Percentiles rank a stretch among this genome's conserved stretches.
Evolutionary conservation across 73 alveolate genomes (phyloP).

Genomic region (Paramecium biaurelia): DNA sequence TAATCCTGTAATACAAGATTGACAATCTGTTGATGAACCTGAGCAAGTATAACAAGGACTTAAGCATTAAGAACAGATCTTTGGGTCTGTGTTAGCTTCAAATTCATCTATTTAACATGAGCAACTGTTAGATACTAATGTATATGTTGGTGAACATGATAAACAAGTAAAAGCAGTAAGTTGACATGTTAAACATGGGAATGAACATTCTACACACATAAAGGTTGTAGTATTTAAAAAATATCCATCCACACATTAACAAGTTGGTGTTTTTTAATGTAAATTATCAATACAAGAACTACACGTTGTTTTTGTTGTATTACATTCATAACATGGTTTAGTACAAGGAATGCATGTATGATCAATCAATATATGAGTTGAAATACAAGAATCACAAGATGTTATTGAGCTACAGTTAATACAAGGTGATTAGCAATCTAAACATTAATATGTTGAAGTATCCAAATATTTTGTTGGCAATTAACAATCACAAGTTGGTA

Average conservation of each 20-base stretch:
- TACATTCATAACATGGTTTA: not conserved
- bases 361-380: not conserved
- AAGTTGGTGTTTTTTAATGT: not conserved
- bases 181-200: not conserved
- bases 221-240: not conserved
- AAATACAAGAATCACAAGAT: not conserved
- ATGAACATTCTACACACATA: not conserved
- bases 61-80: not conserved
- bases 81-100: not conserved
- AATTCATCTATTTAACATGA: not conserved
- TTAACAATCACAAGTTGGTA: not conserved
- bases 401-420: not conserved
- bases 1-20: not conserved
- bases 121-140: not conserved
- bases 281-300: not conserved
- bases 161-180: not conserved
- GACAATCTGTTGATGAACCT: not conserved
- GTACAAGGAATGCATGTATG: not conserved
- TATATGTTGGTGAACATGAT: not conserved
- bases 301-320: not conserved
- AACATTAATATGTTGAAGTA: not conserved
- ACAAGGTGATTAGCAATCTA: not conserved
- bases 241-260: not conserved
- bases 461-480: not conserved
- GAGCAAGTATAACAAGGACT: not conserved